phyloP scores from a whole-genome alignment of 176 grass and related monocot genomes.

The sorghum (Sorghum bicolor) region DNA sequence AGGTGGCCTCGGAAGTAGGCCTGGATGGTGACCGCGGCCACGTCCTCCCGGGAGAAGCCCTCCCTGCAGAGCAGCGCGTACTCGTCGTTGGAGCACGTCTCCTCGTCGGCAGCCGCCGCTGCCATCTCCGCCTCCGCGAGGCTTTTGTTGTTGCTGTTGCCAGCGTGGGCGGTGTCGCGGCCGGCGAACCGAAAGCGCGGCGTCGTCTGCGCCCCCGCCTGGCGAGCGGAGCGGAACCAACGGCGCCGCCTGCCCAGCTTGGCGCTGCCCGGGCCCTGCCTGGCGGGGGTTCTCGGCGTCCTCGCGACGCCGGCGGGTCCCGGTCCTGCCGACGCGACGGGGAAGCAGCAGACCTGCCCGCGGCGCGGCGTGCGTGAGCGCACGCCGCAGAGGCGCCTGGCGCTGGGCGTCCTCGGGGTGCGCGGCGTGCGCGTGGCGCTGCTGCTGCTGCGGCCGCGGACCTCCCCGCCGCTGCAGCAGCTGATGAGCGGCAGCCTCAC shows the following conservation, averaged over 20 bases:
- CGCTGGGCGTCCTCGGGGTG: slow-evolving; percentile 48
- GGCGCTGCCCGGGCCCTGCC: not conserved
- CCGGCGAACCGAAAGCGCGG: not conserved
- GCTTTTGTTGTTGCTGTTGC: not conserved
- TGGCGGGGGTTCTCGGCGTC: slow-evolving; percentile 40
- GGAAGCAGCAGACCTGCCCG: slow-evolving; percentile 33
- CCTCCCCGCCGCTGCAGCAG: slow-evolving; percentile 35
- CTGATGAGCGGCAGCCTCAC: slow-evolving; percentile 27
- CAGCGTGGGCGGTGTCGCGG: not conserved
- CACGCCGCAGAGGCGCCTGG: slow-evolving; percentile 48
- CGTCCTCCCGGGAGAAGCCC: slow-evolving; percentile 67
- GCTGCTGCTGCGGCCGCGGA: not conserved
- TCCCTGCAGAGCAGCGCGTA: slow-evolving; percentile 57
- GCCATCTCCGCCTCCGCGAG: slow-evolving; percentile 20
- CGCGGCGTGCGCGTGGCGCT: slow-evolving; percentile 24
- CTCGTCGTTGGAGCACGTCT: slow-evolving; percentile 51
- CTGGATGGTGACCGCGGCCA: slow-evolving; percentile 80
- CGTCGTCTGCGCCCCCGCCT: slow-evolving; percentile 26
- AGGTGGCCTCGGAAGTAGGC: slow-evolving; percentile 76
- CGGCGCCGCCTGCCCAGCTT: slow-evolving; percentile 18
- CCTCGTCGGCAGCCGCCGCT: slow-evolving; percentile 16
- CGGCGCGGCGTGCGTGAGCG: slow-evolving; percentile 39
- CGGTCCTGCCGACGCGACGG: not conserved
- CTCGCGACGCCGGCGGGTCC: not conserved
- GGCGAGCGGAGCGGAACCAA: slow-evolving; percentile 40